phyloP scores from a whole-genome alignment of 2,329 filamentous ascomycete species.

The Trichophyton equinum region DNA sequence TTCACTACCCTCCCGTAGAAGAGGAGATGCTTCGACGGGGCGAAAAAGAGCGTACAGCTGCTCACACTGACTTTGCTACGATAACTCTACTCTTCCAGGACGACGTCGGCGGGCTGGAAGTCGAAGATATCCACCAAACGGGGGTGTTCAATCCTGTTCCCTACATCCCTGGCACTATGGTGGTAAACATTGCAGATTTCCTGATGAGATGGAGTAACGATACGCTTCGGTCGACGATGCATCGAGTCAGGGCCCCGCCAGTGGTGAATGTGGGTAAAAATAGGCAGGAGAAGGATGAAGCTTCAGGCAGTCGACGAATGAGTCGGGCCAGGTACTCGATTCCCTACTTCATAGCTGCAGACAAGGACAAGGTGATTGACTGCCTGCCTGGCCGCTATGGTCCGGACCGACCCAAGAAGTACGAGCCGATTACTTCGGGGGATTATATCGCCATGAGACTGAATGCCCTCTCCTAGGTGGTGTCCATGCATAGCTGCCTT shows the following conservation, averaged over 20 bases:
- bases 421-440: constrained; percentile 37
- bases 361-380: constrained; percentile 40
- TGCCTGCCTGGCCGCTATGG: constrained; percentile 39
- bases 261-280: constrained; percentile 16
- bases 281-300: constrained; percentile 10
- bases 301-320: constrained; percentile 22
- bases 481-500: not conserved
- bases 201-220: constrained; percentile 41
- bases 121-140: constrained; percentile 30
- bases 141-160: constrained; percentile 33
- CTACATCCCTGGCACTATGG: constrained; percentile 30
- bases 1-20: constrained; percentile 45
- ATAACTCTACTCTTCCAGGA: constrained; percentile 46
- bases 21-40: constrained; percentile 33
- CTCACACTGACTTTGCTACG: constrained; percentile 44
- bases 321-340: constrained; percentile 46
- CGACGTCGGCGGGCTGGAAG: constrained; percentile 39
- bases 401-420: constrained; percentile 36
- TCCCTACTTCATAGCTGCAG: constrained; percentile 46
- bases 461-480: constrained; percentile 1
- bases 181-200: constrained; percentile 41
- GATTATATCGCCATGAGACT: constrained; percentile 28
- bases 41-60: constrained; percentile 37
- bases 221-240: constrained; percentile 41
- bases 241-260: constrained; percentile 39